phyloP scores from a whole-genome alignment of 2,329 filamentous ascomycete genomes.

The Diaporthe sp. region DNA sequence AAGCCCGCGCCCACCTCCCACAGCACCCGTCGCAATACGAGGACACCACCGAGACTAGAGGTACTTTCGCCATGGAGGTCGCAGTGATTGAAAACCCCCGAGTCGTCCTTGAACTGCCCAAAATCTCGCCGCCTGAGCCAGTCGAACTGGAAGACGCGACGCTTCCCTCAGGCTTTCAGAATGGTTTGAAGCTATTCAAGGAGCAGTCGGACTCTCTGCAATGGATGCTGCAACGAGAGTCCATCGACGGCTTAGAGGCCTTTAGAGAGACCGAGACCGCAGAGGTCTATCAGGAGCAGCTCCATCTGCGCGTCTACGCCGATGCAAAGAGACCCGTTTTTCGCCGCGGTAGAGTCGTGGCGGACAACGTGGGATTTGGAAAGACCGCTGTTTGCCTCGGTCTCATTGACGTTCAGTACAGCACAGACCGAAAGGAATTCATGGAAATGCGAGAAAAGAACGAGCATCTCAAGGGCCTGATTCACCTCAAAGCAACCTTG shows the following conservation, averaged over 20 bases:
- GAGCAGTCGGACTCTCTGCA: slow-evolving; percentile 39
- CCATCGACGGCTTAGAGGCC: slow-evolving; percentile 1
- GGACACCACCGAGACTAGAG: neutral
- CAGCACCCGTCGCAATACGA: slow-evolving; percentile 19
- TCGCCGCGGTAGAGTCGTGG: slow-evolving; percentile 51
- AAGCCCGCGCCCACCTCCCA: slow-evolving; percentile 30
- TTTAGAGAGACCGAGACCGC: slow-evolving; percentile 49
- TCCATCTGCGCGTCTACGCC: slow-evolving; percentile 13
- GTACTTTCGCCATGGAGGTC: slow-evolving; percentile 28
- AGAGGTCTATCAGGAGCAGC: slow-evolving; percentile 42
- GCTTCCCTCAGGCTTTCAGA: slow-evolving; percentile 29
- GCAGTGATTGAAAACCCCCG: slow-evolving; percentile 30
- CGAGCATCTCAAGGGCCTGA: slow-evolving; percentile 31
- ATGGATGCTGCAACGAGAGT: slow-evolving; percentile 42
- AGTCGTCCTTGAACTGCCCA: neutral
- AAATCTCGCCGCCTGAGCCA: slow-evolving; percentile 8
- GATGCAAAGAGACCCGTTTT: slow-evolving; percentile 23
- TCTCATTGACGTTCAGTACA: slow-evolving; percentile 45
- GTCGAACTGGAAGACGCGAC: neutral
- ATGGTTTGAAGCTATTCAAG: slow-evolving; percentile 33
- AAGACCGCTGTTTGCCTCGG: slow-evolving; percentile 55
- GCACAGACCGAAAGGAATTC: slow-evolving; percentile 39
- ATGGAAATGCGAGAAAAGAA: slow-evolving; percentile 35
- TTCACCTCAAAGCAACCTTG: slow-evolving; percentile 50
- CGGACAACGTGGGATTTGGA: slow-evolving; percentile 56